phyloP scores from a whole-genome alignment of 805 yeast species.

The Tetrapisispora phaffii region DNA sequence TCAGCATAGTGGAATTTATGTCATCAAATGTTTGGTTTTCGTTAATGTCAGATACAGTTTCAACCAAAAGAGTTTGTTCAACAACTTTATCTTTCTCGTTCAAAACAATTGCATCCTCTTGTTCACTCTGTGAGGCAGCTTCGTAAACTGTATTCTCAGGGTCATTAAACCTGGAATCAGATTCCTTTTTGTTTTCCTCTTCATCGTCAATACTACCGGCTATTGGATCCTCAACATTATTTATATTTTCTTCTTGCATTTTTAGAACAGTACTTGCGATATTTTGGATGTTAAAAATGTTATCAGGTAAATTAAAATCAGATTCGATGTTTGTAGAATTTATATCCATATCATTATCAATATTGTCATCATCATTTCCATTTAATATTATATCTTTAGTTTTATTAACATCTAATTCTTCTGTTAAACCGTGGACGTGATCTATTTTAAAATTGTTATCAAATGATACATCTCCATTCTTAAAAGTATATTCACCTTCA shows the following conservation, averaged over 20 bases:
- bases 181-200: not conserved
- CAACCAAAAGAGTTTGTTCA: too few species aligned
- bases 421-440: too few species aligned
- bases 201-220: too few species aligned
- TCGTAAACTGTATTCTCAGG: not conserved
- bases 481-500: not conserved
- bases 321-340: not conserved
- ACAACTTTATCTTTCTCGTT: too few species aligned
- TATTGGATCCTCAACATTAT: not conserved
- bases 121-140: too few species aligned
- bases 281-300: conserved; percentile 6
- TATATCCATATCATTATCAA: not conserved
- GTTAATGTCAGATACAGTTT: too few species aligned
- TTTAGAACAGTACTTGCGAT: conserved; percentile 10
- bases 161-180: not conserved
- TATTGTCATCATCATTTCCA: not conserved
- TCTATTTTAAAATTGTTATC: too few species aligned
- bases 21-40: not conserved
- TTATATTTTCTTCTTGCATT: not conserved
- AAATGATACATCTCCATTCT: too few species aligned
- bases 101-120: too few species aligned
- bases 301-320: conserved; percentile 3
- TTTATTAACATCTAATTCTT: too few species aligned
- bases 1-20: conserved; percentile 1
- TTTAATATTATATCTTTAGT: too few species aligned